A percentile compares a stretch with the other conserved stretches of the same genome.
Conservation (phyloP, 495 filamentous ascomycete species). For the Penicillium parvum region DNA sequence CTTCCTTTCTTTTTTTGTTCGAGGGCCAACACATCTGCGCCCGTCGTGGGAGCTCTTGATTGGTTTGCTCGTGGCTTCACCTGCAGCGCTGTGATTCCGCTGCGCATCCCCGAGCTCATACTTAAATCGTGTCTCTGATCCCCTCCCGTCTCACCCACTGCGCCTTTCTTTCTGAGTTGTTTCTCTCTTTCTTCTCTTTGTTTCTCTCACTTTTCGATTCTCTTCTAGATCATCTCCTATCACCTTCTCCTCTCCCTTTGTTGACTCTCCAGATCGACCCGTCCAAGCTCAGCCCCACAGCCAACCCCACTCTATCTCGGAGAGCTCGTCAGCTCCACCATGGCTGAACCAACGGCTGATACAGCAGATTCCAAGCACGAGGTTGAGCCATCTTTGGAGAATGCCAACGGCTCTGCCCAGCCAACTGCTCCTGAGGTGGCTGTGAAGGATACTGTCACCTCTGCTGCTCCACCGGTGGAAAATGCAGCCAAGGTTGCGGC, state of each 20-base stretch:
- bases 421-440: conserved; percentile 10
- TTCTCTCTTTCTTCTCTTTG: no score
- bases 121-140: no score
- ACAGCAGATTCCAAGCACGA: conserved; percentile 26
- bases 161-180: conserved; percentile 2
- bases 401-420: conserved; percentile 17
- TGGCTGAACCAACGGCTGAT: conserved; percentile 26
- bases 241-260: not conserved
- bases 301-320: conserved; percentile 21
- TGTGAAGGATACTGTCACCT: conserved; percentile 28
- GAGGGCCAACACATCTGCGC: conserved; percentile 9
- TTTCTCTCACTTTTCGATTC: no score
- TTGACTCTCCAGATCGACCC: conserved; percentile 4
- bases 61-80: conserved; percentile 3
- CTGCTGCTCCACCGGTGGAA: conserved; percentile 19
- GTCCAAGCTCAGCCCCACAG: conserved; percentile 10
- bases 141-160: not conserved
- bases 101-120: not conserved
- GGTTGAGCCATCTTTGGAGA: conserved; percentile 24
- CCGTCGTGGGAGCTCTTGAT: conserved; percentile 10
- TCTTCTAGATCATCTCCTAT: not conserved
- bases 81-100: not conserved
- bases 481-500: conserved; percentile 22
- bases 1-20: no score
- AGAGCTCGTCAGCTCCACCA: conserved; percentile 14